Evolutionary conservation across 169 alveolate genomes (phyloP).

Genomic region (Eimeria necatrix): DNA sequence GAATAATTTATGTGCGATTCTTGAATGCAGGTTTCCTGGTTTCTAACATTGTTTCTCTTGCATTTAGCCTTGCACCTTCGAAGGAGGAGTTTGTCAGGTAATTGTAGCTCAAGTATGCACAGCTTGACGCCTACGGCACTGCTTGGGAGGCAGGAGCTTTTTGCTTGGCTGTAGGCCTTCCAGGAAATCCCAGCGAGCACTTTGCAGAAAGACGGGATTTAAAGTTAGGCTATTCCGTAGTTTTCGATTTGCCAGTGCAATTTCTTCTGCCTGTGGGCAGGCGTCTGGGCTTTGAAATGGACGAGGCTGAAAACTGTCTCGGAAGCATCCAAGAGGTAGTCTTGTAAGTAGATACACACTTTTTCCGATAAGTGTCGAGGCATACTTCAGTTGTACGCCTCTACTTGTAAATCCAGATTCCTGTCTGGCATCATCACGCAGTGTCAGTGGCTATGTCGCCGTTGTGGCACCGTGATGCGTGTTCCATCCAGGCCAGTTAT

Average conservation of each 20-base stretch:
- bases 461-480: not conserved
- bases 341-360: conserved; percentile 3
- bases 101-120: not conserved
- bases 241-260: not conserved
- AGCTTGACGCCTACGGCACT: not conserved
- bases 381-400: not conserved
- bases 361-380: not conserved
- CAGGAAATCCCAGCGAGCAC: no score
- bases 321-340: conserved; percentile 50
- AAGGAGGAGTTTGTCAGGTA: conserved; percentile 78
- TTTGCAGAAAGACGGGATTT: no score
- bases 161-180: not conserved
- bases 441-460: not conserved
- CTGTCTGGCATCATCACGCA: no score
- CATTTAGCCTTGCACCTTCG: conserved; percentile 80
- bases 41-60: conserved; percentile 79
- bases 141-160: not conserved
- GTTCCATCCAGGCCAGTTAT: conserved; percentile 38
- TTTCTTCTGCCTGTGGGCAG: conserved; percentile 26
- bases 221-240: not conserved
- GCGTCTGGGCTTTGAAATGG: conserved; percentile 67
- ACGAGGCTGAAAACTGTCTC: conserved; percentile 52
- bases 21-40: conserved; percentile 81
- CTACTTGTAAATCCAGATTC: not conserved
- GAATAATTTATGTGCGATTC: not conserved